These are phyloP conservation scores for Cerioporus squamosus DNA, from an alignment of 1,284 basidiomycete species.

Conservation along the genomic window DNA sequence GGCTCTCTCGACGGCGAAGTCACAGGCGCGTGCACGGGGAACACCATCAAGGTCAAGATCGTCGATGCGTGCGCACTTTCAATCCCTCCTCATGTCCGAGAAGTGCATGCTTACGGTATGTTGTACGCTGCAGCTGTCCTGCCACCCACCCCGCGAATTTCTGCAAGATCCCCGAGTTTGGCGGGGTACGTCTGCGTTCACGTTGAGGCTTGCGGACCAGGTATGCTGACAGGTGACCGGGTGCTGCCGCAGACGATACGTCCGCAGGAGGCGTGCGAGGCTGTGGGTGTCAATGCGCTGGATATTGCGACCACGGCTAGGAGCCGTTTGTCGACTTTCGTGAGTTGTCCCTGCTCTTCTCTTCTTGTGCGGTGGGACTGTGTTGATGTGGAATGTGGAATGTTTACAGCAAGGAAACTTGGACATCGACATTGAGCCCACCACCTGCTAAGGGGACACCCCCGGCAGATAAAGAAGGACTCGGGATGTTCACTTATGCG, in stretches of 20 bases:
- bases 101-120: background rate
- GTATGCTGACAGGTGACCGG: background rate
- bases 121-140: conserved; percentile 26
- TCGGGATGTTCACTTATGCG: too few relatives aligned
- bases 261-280: conserved; percentile 32
- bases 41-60: conserved; percentile 34
- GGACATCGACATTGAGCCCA: conserved; percentile 29
- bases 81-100: background rate
- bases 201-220: too few relatives aligned
- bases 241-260: conserved; percentile 21
- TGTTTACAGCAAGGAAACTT: conserved; percentile 28
- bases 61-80: conserved; percentile 30
- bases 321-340: conserved; percentile 30
- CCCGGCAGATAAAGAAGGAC: too few relatives aligned
- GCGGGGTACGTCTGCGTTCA: conserved; percentile 26
- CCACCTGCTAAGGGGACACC: conserved; percentile 15
- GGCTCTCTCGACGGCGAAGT: conserved; percentile 33
- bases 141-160: conserved; percentile 34
- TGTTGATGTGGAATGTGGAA: background rate
- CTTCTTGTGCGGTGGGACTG: background rate
- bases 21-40: conserved; percentile 28
- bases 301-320: conserved; percentile 34
- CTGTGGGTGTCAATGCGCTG: conserved; percentile 30
- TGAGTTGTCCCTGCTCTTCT: conserved; percentile 13
- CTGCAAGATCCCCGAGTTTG: conserved; percentile 35